Evolutionary conservation across 129 eudicot species (phyloP), one percentile per base, ranked within the genome.

Genomic region (Pittosporum tobira): DNA sequence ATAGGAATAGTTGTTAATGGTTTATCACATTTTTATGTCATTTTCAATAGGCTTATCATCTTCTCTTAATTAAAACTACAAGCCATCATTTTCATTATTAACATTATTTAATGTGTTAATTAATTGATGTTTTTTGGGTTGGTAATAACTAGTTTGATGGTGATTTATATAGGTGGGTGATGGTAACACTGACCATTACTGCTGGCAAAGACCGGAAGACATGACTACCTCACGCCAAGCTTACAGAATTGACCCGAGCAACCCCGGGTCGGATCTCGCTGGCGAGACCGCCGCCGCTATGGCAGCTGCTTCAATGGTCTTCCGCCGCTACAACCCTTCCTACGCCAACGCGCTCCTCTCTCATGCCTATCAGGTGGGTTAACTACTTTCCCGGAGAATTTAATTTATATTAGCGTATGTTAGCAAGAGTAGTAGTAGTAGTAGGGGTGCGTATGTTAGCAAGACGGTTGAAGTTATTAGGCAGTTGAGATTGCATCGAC

Each of bases 141-240:
- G 47, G 25, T 38, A 5, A 18, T 57, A 26, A 52, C 47, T 21
- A 48, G 22, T 30, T 40, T 27, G 20, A 11, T 61, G 53, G 37
- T 68, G 67, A 48, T 63, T 19, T 5, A 43, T 56, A 53, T 62
- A 91, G 98, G 96, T 93, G 0, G 99, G 99, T 53, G 99, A 93
- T 68, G 99, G 99, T n/a, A 81, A 79, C 71, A 83, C 96, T 57
- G 99, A 93, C 76, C 99, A 93, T 61, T 93, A 74, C 65, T 93
- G 99, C 59, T 93, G 99, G 99, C 99, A 93, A 72, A 74, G 99
- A 59, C 96, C 99, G 0, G 99, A 93, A 79, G 99, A 93, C 60
- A 93, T 93, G 99, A 87, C 94, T 9, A 93, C 99, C 9, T 88
- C 94, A 23, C 67, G 99, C 18, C 74, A 82, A 24, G 99, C 99